Conservation (phyloP, 768 basidiomycete genomes). For the Amanita jacksonii region DNA sequence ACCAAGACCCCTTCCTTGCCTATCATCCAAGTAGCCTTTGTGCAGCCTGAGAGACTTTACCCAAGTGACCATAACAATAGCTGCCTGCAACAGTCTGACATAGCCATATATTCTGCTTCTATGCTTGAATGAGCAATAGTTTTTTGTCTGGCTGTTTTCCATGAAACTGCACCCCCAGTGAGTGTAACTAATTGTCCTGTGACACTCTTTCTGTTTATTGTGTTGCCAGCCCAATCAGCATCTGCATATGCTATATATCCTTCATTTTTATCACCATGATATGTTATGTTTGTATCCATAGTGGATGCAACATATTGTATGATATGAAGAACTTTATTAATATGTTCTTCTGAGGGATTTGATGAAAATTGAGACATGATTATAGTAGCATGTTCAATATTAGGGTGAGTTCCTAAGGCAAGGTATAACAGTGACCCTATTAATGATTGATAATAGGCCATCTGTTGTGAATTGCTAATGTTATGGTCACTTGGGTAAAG, state of each 20-base stretch:
- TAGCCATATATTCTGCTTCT: conserved; percentile 37
- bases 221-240: conserved; percentile 19
- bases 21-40: conserved; percentile 31
- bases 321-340: conserved; percentile 13
- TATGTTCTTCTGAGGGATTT: conserved; percentile 22
- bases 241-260: conserved; percentile 8
- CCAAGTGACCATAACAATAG: too few relatives aligned
- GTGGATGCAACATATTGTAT: conserved; percentile 14
- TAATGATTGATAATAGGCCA: conserved; percentile 17
- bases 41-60: conserved; percentile 18
- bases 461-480: too few relatives aligned
- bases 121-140: conserved; percentile 28
- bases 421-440: conserved; percentile 25
- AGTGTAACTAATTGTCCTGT: conserved; percentile 25
- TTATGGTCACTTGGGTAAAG: too few relatives aligned
- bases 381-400: conserved; percentile 19
- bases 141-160: conserved; percentile 30
- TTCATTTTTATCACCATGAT: not conserved
- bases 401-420: conserved; percentile 18
- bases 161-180: conserved; percentile 26
- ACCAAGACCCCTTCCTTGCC: too few relatives aligned
- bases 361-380: conserved; percentile 18
- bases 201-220: conserved; percentile 14
- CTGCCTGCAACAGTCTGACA: too few relatives aligned
- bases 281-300: conserved; percentile 9